These are phyloP conservation scores for Pisolithus marmoratus DNA, from an alignment of 768 basidiomycete species.

Conservation along the genomic window DNA sequence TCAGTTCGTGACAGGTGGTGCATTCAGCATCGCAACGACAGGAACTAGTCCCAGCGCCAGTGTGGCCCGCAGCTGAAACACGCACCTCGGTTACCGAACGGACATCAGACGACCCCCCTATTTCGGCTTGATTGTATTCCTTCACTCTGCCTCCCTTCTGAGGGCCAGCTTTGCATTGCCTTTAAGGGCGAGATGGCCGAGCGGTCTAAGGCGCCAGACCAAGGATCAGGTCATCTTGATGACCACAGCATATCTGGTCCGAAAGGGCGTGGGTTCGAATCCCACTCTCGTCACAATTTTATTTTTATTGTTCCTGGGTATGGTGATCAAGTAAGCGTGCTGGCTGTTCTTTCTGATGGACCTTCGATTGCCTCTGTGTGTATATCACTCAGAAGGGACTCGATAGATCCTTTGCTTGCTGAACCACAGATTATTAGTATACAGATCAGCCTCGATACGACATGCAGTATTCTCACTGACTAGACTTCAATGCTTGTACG, in stretches of 20 bases:
- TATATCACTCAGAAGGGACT: too few relatives aligned
- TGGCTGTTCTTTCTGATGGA: too few relatives aligned
- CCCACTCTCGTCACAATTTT: conserved; percentile 19
- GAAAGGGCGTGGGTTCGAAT: conserved; percentile 22
- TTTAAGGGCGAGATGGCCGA: conserved; percentile 67
- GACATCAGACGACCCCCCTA: background rate
- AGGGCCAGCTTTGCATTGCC: background rate
- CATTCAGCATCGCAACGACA: background rate
- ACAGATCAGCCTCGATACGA: too few relatives aligned
- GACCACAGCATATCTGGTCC: conserved; percentile 10
- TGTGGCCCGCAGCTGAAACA: background rate
- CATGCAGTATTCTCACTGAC: too few relatives aligned
- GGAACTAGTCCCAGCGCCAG: background rate
- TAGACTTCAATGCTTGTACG: too few relatives aligned
- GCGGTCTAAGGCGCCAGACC: conserved; percentile 89
- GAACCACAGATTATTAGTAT: too few relatives aligned
- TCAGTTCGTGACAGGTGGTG: conserved; percentile 1
- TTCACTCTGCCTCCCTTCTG: background rate
- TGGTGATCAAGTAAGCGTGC: too few relatives aligned
- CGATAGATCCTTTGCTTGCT: too few relatives aligned
- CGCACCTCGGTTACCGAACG: background rate
- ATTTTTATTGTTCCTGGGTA: background rate
- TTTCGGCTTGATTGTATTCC: background rate
- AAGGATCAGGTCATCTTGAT: conserved; percentile 37
- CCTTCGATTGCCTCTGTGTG: too few relatives aligned